Percentiles rank a stretch among this genome's conserved stretches.
Evolutionary conservation across 2,329 filamentous ascomycete species (phyloP).

Genomic region (Xylariaceae sp.): DNA sequence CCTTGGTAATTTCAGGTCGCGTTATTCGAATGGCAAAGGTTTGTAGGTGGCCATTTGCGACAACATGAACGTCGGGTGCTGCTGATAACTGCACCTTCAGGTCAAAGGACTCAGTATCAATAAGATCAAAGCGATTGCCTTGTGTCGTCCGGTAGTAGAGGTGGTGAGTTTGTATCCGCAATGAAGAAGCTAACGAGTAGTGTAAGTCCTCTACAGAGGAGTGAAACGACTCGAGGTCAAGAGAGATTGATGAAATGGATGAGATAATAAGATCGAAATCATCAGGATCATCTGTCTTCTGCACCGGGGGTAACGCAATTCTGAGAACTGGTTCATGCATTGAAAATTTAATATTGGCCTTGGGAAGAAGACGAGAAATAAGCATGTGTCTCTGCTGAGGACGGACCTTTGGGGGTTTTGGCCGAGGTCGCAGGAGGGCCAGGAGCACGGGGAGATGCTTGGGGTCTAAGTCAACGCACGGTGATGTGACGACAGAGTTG

Average conservation of each 20-base stretch:
- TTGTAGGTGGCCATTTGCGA: conserved; percentile 73
- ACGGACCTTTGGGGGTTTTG: conserved; percentile 39
- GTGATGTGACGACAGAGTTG: conserved; percentile 93
- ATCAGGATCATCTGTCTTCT: conserved; percentile 59
- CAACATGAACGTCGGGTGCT: conserved; percentile 78
- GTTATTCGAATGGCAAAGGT: conserved; percentile 88
- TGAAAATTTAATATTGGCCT: conserved; percentile 90
- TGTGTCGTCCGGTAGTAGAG: conserved; percentile 91
- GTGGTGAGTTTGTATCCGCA: conserved; percentile 79
- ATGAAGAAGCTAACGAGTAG: conserved; percentile 78
- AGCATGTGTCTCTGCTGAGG: conserved; percentile 58
- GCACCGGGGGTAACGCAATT: conserved; percentile 78
- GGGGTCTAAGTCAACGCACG: conserved; percentile 87
- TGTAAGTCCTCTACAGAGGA: conserved; percentile 77
- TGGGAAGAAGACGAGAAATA: conserved; percentile 86
- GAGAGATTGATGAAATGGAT: conserved; percentile 85
- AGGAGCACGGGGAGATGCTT: conserved; percentile 84
- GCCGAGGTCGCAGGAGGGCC: conserved; percentile 63
- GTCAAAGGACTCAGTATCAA: conserved; percentile 84
- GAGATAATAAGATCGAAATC: conserved; percentile 96
- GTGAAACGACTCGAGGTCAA: conserved; percentile 95
- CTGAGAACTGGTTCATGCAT: conserved; percentile 94
- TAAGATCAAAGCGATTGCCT: conserved; percentile 77
- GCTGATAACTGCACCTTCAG: conserved; percentile 81
- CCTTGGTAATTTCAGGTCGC: conserved; percentile 86